Evolutionary conservation across 768 basidiomycete genomes (phyloP).

Genomic region (Lactarius evosmus): DNA sequence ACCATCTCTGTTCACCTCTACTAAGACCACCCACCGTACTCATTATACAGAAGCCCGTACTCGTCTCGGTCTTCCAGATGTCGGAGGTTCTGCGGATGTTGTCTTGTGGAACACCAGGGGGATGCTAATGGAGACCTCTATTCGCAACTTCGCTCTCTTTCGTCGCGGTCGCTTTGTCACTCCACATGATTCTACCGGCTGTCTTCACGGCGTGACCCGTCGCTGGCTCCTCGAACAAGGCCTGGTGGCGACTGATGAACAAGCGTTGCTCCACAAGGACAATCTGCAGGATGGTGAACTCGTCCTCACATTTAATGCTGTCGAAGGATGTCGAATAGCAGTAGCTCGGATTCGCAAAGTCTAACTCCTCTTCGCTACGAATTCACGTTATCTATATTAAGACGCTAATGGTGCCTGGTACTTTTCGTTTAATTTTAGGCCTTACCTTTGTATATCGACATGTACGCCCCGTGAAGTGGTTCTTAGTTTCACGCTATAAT

Average conservation of each 20-base stretch:
- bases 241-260: conserved; percentile 43
- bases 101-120: conserved; percentile 55
- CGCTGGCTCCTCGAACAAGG: conserved; percentile 64
- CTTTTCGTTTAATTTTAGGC: not conserved
- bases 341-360: conserved; percentile 6
- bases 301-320: conserved; percentile 70
- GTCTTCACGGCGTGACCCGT: conserved; percentile 68
- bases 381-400: not conserved
- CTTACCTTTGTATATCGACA: not conserved
- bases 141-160: conserved; percentile 69
- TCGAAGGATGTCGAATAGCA: conserved; percentile 62
- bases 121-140: conserved; percentile 60
- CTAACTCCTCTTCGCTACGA: not conserved
- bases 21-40: conserved; percentile 67
- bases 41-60: conserved; percentile 62
- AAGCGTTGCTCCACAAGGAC: conserved; percentile 30
- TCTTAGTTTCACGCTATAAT: not conserved
- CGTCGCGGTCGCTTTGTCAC: conserved; percentile 61
- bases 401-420: not conserved
- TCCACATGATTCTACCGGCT: conserved; percentile 56
- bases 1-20: conserved; percentile 54
- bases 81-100: conserved; percentile 45
- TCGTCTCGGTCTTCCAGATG: conserved; percentile 43
- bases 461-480: not conserved
- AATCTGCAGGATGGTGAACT: conserved; percentile 50